Conservation (phyloP, 768 basidiomycete genomes). For the Daedaleopsis sinensis region DNA sequence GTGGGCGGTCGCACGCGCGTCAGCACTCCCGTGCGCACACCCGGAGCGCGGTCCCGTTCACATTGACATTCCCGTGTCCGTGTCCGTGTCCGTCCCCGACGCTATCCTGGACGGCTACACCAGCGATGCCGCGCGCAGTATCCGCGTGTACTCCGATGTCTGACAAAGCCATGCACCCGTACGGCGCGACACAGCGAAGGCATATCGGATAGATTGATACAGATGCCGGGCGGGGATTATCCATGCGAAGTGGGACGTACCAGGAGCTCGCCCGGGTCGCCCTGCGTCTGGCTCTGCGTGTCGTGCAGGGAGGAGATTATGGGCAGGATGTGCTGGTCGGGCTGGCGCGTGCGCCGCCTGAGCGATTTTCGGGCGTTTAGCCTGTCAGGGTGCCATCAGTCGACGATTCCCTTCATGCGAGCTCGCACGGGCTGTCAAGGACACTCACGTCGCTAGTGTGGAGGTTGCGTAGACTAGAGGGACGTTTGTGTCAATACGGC, state of each 20-base stretch:
- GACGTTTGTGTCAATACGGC: background rate
- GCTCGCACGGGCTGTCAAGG: background rate
- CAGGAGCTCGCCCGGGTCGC: background rate
- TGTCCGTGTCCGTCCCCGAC: too few species aligned
- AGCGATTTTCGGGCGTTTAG: conserved; percentile 24
- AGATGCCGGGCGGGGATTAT: background rate
- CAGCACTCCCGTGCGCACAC: background rate
- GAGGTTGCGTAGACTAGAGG: conserved; percentile 32
- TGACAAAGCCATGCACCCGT: background rate
- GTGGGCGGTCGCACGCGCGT: background rate
- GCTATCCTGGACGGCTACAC: too few species aligned
- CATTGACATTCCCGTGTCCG: too few species aligned
- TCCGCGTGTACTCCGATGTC: background rate
- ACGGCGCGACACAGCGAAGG: background rate
- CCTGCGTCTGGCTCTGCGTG: conserved; percentile 12
- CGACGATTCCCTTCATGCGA: background rate
- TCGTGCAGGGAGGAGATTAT: conserved; percentile 18
- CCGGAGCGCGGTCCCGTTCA: background rate
- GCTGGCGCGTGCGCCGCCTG: conserved; percentile 13
- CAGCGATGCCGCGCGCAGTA: background rate
- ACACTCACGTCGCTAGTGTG: conserved; percentile 29
- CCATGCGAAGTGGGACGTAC: background rate
- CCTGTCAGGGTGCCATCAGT: conserved; percentile 7
- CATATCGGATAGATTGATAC: background rate
- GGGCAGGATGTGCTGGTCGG: conserved; percentile 17